Evolutionary conservation across 108 stramenopile species (phyloP).

Genomic region (Mayamaea pseudoterrestris): DNA sequence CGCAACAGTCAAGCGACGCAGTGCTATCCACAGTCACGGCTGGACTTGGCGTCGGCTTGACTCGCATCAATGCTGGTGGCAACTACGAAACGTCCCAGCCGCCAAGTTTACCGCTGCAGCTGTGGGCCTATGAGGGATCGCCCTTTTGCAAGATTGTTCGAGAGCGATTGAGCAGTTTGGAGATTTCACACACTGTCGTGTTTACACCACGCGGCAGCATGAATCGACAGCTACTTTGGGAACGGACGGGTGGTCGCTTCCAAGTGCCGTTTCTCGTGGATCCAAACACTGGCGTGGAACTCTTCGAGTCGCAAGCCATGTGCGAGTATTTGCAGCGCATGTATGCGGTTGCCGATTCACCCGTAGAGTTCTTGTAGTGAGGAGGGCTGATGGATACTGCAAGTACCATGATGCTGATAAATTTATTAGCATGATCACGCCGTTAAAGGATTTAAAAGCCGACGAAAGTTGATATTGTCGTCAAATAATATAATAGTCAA

Average conservation of each 20-base stretch:
- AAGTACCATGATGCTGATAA: too few relatives aligned
- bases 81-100: conserved; percentile 57
- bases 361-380: conserved; percentile 4
- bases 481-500: too few relatives aligned
- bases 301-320: conserved; percentile 57
- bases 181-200: conserved; percentile 15
- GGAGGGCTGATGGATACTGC: too few relatives aligned
- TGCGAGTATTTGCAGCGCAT: conserved; percentile 41
- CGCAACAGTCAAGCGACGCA: conserved; percentile 5
- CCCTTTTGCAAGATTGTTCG: conserved; percentile 23
- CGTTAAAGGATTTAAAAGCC: too few relatives aligned
- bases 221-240: conserved; percentile 19
- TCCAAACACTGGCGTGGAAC: conserved; percentile 37
- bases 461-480: too few relatives aligned
- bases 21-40: conserved; percentile 44
- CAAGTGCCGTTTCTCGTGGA: conserved; percentile 59
- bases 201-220: conserved; percentile 21
- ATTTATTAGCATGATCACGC: too few relatives aligned
- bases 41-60: conserved; percentile 26
- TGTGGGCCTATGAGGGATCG: conserved; percentile 28
- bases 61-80: conserved; percentile 34
- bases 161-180: conserved; percentile 12
- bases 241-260: conserved; percentile 15
- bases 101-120: conserved; percentile 20
- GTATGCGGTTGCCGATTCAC: conserved; percentile 19